These are phyloP conservation scores for Tagetes erecta DNA, from an alignment of 129 eudicot species.

Conservation along the genomic window DNA sequence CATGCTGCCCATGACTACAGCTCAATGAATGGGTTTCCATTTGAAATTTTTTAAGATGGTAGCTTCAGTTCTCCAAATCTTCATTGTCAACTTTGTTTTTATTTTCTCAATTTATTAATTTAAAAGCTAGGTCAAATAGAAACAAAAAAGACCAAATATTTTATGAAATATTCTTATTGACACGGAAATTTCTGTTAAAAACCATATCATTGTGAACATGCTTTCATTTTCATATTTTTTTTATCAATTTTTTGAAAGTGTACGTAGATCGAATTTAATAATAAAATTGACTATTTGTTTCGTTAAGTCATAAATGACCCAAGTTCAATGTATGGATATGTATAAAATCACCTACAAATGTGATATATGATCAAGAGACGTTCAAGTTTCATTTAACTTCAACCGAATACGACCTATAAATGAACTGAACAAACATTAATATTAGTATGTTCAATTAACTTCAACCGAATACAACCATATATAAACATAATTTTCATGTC, in stretches of 20 bases:
- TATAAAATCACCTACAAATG: too few species aligned
- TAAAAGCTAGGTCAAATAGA: conserved; percentile 9
- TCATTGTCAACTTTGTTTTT: conserved; percentile 34
- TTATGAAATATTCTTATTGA: conserved; percentile 8
- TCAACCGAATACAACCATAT: too few species aligned
- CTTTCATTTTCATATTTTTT: background rate
- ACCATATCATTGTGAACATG: conserved; percentile 4
- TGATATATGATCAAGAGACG: too few species aligned
- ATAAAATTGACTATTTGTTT: too few species aligned
- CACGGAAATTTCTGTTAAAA: conserved; percentile 18
- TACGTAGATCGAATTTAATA: too few species aligned
- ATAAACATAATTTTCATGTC: too few species aligned
- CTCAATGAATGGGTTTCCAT: conserved; percentile 42
- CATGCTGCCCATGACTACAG: conserved; percentile 46
- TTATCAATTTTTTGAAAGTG: background rate
- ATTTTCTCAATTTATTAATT: conserved; percentile 16
- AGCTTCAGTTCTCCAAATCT: conserved; percentile 24
- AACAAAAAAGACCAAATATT: background rate
- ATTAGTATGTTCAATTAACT: too few species aligned
- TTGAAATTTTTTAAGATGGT: conserved; percentile 30
- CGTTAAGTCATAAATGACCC: too few species aligned
- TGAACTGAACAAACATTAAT: too few species aligned
- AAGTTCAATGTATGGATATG: too few species aligned
- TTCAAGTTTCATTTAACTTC: too few species aligned
- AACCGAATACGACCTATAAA: too few species aligned